Evolutionary conservation across 208 protist genomes (phyloP), one percentile per base, ranked within the genome.

Genomic region (Acanthamoeba sp.): DNA sequence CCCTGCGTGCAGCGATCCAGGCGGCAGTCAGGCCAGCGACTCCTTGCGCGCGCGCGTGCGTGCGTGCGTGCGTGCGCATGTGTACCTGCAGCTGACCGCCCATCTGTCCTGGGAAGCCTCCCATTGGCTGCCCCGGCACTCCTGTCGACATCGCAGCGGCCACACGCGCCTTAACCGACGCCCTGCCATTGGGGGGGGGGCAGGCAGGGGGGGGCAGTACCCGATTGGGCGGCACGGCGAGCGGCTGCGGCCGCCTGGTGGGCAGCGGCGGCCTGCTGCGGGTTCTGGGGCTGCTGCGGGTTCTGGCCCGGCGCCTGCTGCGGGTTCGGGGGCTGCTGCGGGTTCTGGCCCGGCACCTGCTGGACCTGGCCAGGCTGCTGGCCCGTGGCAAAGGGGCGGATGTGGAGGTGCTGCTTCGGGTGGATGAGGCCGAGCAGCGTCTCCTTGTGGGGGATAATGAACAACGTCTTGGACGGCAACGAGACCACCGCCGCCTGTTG

Each of bases 331-430:
- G 48, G 48, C 55, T 62, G 22, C 55, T n/a, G 22, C 55, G 55
- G 55, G 55, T n/a, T 62, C 52, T 36, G n/a, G 59, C 22, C 59
- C 59, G 7, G 59, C 59, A 36, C n/a, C 52, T 50, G 45, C 14
- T 16, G 55, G 2, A 27, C 20, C 55, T 59, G 55, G 55, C 55
- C 55, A 12, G 7, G 55, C 45, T 50, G 55, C 55, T n/a, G 24
- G 55, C 55, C 55, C 14, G 55, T 59, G 27, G 34, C n/a, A 36
- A 78, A 78, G 2, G 69, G 69, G 34, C 69, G 69, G 18, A 78
- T 78, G 69, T 78, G 42, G 69, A 78, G 69, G 27, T 78, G 69
- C 36, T 78, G 69, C 69, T 78, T 78, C 12, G 29, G 10, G 69
- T 45, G 69, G 29, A 78, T 38, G 34, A 45, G 36, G 2, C 69